Evolutionary conservation across 2,329 filamentous ascomycete species (phyloP).

Genomic region (Colletotrichum sp.): DNA sequence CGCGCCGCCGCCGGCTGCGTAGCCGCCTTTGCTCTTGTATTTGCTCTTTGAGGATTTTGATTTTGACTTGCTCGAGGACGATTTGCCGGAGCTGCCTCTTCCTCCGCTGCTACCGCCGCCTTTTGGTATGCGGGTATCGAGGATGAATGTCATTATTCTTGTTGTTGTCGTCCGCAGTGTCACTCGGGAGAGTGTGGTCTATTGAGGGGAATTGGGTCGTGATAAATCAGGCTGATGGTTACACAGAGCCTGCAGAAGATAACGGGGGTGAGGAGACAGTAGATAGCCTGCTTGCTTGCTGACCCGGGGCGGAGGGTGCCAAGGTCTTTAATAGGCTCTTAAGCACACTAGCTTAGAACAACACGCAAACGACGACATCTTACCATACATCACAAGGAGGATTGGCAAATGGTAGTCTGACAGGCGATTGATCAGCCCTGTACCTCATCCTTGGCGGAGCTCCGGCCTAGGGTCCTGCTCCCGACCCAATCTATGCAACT

Average conservation of each 20-base stretch:
- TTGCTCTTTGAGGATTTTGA: neutral
- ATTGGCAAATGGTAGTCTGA: neutral
- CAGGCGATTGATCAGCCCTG: neutral
- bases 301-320: neutral
- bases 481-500: neutral
- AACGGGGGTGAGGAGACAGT: neutral
- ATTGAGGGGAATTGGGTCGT: neutral
- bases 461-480: neutral
- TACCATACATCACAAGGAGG: neutral
- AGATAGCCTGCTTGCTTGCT: neutral
- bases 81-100: neutral
- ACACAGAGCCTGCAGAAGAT: neutral
- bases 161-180: neutral
- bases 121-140: conserved; percentile 8
- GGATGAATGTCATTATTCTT: neutral
- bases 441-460: neutral
- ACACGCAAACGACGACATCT: neutral
- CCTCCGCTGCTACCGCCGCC: conserved; percentile 2
- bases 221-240: neutral
- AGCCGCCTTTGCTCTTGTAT: conserved; percentile 4
- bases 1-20: neutral
- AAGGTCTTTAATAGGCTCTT: neutral
- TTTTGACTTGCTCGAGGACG: neutral
- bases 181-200: neutral
- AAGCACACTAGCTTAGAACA: neutral